Percentiles rank a stretch among this genome's conserved stretches.
Evolutionary conservation across 2,329 filamentous ascomycete species (phyloP).

Genomic region (Penicillium fuscoglaucum): DNA sequence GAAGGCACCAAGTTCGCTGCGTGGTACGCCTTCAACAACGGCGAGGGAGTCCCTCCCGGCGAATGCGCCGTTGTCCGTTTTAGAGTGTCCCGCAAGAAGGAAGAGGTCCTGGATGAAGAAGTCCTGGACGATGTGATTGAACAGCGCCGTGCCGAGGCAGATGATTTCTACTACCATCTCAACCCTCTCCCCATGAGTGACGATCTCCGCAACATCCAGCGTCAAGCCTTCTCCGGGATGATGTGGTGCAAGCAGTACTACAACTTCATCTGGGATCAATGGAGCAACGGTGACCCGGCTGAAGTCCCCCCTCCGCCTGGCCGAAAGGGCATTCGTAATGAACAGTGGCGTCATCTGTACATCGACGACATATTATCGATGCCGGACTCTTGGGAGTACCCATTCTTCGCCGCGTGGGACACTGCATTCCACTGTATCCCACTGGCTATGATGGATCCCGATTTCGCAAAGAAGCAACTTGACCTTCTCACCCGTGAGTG

Average conservation of each 20-base stretch:
- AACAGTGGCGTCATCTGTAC: constrained; percentile 91
- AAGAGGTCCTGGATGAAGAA: constrained; percentile 86
- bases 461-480: constrained; percentile 97
- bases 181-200: constrained; percentile 92
- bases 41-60: constrained; percentile 79
- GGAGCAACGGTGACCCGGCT: constrained; percentile 89
- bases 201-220: constrained; percentile 89
- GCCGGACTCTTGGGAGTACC: constrained; percentile 98
- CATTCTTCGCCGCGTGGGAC: constrained; percentile 97
- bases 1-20: constrained; percentile 85
- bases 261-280: constrained; percentile 95
- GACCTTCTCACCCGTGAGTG: constrained; percentile 95
- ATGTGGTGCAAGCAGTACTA: constrained; percentile 99
- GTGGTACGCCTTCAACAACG: constrained; percentile 91
- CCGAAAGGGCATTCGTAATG: constrained; percentile 79
- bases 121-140: constrained; percentile 89
- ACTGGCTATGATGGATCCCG: constrained; percentile 93
- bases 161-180: constrained; percentile 93
- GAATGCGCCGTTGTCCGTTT: constrained; percentile 96
- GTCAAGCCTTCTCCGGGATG: constrained; percentile 93
- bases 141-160: constrained; percentile 80
- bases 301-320: constrained; percentile 82
- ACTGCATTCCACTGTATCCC: constrained; percentile 96
- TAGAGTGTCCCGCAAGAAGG: constrained; percentile 73
- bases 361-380: constrained; percentile 94